Evolutionary conservation across 1,139 yeast species (phyloP).

Genomic region (Scheffersomyces lignicola): DNA sequence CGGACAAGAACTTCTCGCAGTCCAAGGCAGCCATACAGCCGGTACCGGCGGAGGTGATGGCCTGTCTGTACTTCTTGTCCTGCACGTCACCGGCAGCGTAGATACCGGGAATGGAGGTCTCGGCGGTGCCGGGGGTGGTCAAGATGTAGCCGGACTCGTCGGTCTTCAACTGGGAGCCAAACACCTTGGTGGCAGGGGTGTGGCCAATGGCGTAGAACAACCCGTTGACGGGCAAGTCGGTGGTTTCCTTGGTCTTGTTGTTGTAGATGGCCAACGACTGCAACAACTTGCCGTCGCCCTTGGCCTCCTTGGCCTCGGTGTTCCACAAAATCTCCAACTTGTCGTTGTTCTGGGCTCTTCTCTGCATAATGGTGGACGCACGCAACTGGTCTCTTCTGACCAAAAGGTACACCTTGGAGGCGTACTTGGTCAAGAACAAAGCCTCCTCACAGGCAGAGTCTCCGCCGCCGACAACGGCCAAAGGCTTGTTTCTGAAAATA

Average conservation of each 20-base stretch:
- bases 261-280: slow-evolving; percentile 61
- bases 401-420: slow-evolving; percentile 87
- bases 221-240: slow-evolving; percentile 80
- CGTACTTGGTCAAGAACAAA: slow-evolving; percentile 91
- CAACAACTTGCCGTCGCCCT: slow-evolving; percentile 86
- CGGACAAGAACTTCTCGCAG: slow-evolving; percentile 81
- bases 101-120: slow-evolving; percentile 87
- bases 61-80: slow-evolving; percentile 96
- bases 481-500: slow-evolving; percentile 94
- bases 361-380: slow-evolving; percentile 96
- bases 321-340: slow-evolving; percentile 90
- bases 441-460: slow-evolving; percentile 99
- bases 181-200: slow-evolving; percentile 84
- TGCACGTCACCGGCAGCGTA: slow-evolving; percentile 99
- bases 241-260: slow-evolving; percentile 66
- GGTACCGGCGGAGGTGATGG: slow-evolving; percentile 97
- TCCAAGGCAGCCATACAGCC: slow-evolving; percentile 99
- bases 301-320: slow-evolving; percentile 82
- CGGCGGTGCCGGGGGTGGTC: slow-evolving; percentile 85
- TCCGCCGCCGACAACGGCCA: slow-evolving; percentile 98
- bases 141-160: slow-evolving; percentile 87
- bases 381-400: slow-evolving; percentile 93
- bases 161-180: slow-evolving; percentile 73
- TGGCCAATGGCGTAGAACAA: slow-evolving; percentile 98
- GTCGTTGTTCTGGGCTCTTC: slow-evolving; percentile 78